Evolutionary conservation across 169 alveolate genomes (phyloP).

Genomic region (Plasmodium gallinaceum): DNA sequence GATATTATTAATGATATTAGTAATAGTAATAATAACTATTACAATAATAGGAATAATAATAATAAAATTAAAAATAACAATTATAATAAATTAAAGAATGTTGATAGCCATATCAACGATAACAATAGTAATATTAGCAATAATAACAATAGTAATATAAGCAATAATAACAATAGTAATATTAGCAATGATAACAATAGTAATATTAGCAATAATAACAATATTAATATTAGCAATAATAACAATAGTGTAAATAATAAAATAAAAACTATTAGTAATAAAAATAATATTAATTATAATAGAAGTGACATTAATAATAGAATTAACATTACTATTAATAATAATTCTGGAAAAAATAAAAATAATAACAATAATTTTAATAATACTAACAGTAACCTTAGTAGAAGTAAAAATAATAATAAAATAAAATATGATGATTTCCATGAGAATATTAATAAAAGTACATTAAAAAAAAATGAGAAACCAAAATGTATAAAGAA

Average conservation of each 20-base stretch:
- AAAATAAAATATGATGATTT: not conserved
- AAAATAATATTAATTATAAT: not conserved
- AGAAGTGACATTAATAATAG: not conserved
- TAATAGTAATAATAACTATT: not conserved
- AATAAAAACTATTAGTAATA: not conserved
- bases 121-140: not conserved
- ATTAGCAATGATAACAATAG: not conserved
- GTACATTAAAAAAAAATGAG: not conserved
- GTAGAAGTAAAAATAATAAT: not conserved
- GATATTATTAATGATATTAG: not conserved
- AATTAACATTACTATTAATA: not conserved
- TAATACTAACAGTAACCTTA: not conserved
- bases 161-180: not conserved
- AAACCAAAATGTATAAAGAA: not conserved
- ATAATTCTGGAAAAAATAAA: not conserved
- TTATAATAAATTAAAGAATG: not conserved
- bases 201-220: slow-evolving; percentile 2
- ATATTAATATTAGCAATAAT: not conserved
- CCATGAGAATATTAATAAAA: not conserved
- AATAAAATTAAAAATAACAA: not conserved
- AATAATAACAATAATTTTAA: not conserved
- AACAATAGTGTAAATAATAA: not conserved
- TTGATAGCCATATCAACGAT: not conserved
- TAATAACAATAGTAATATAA: not conserved
- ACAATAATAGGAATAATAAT: not conserved